Conservation (phyloP, 163 green algal species). For the Chlorella variabilis region DNA sequence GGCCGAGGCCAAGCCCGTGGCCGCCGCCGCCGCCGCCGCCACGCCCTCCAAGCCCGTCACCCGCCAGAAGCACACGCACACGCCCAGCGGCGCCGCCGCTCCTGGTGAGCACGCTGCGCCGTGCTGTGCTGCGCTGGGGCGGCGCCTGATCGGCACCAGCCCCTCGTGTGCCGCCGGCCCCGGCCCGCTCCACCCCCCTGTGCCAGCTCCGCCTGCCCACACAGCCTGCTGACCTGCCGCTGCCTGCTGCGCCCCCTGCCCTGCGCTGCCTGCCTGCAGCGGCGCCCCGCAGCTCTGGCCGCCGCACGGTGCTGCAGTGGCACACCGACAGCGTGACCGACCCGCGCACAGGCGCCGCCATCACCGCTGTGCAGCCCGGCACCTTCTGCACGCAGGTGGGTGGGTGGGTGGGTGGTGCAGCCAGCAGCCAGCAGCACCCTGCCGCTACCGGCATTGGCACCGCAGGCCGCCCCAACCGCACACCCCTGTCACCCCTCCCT, state of each 20-base stretch:
- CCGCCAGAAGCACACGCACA: conserved; percentile 10
- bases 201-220: no score
- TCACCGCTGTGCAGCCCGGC: conserved; percentile 37
- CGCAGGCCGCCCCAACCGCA: not conserved
- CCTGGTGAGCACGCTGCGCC: not conserved
- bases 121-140: no score
- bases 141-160: no score
- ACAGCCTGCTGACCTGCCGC: not conserved
- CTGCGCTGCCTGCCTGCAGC: not conserved
- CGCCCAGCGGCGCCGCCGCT: not conserved
- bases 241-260: not conserved
- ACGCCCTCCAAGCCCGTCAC: conserved; percentile 28
- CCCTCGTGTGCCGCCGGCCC: not conserved
- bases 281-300: not conserved
- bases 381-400: conserved; percentile 52
- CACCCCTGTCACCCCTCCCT: not conserved
- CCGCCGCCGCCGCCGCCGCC: not conserved
- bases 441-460: not conserved
- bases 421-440: not conserved
- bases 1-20: not conserved
- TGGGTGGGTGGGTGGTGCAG: not conserved
- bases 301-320: conserved; percentile 35
- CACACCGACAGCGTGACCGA: conserved; percentile 35
- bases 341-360: conserved; percentile 39
- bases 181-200: not conserved